Evolutionary conservation across 75 land plant genomes (phyloP), one percentile per base, ranked within the genome.

Genomic region (Cupressus sempervirens): DNA sequence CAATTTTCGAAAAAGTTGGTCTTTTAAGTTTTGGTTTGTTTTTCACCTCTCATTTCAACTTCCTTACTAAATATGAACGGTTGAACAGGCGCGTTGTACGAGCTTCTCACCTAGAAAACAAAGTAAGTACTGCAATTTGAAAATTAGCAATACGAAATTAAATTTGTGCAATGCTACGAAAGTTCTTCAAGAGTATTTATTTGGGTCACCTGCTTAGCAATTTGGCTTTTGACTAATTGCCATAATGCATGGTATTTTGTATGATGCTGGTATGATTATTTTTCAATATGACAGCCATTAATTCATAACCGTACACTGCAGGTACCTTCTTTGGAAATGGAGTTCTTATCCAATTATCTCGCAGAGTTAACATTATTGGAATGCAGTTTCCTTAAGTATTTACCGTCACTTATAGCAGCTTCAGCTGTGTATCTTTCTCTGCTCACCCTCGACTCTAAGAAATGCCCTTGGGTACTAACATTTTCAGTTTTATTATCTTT

Each of bases 371-470:
- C 91, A 77, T 82, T 94, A 82, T 34, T 93, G 50, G 93, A 94
- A 11, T 94, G 92, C 86, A 84, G 79, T 3, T 93, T 91, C 77
- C 82, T 94, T 0, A 62, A 83, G 83, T 91, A 90, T 84, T 73
- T 93, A 41, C 96, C 96, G 7, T 94, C 97, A 36, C 20, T 90
- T 75, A 84, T 95, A 86, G 97, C 97, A 86, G 94, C 95, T 34
- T 92, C 96, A 30, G 93, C 89, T 74, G 87, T 92, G 3, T 95
- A 91, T 88, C 86, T 94, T 73, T 84, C 94, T 70, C 90, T 82
- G 62, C 91, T 94, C 77, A 94, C 91, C 0, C 86, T 91, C n/a
- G 83, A 88, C 68, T 92, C 91, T 86, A 40, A 87, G 32, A 48
- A 20, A 38, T 86, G 88, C 81, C 97, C 95, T 68, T 95, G 97